Evolutionary conservation across 148 eudicot species (phyloP).

Genomic region (Cornus florida): DNA sequence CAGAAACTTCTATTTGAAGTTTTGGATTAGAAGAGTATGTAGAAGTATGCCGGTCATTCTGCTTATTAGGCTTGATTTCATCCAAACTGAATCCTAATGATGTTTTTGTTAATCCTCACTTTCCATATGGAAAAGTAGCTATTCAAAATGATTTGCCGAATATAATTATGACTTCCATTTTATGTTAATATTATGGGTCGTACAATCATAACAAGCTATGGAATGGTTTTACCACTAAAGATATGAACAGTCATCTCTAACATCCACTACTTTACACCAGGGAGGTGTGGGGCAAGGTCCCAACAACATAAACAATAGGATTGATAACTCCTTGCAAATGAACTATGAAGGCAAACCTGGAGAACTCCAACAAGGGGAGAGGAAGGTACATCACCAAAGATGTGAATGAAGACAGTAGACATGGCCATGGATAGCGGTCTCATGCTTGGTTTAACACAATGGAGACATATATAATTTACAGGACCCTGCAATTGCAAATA

Average conservation of each 20-base stretch:
- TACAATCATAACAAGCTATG: no score
- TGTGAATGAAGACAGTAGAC: constrained; percentile 85
- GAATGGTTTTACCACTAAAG: neutral
- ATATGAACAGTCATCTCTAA: neutral
- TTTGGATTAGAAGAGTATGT: no score
- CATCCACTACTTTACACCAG: neutral
- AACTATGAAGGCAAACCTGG: constrained; percentile 49
- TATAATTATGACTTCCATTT: no score
- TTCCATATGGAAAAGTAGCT: no score
- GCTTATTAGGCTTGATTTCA: no score
- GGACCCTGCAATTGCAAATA: constrained; percentile 68
- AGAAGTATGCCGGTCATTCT: no score
- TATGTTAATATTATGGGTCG: no score
- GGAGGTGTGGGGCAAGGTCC: neutral
- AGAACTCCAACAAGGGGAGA: constrained; percentile 95
- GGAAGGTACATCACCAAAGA: constrained; percentile 96
- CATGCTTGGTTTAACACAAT: constrained; percentile 76
- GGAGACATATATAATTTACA: constrained; percentile 85
- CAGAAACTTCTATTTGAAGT: no score
- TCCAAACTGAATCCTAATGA: no score
- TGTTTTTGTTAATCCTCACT: no score
- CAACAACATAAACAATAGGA: neutral
- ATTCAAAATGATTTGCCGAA: no score
- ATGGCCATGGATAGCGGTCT: constrained; percentile 97
- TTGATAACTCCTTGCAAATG: neutral